These are phyloP conservation scores for Phytophthora agathidicida DNA, from an alignment of 352 stramenopile species.

Conservation along the genomic window DNA sequence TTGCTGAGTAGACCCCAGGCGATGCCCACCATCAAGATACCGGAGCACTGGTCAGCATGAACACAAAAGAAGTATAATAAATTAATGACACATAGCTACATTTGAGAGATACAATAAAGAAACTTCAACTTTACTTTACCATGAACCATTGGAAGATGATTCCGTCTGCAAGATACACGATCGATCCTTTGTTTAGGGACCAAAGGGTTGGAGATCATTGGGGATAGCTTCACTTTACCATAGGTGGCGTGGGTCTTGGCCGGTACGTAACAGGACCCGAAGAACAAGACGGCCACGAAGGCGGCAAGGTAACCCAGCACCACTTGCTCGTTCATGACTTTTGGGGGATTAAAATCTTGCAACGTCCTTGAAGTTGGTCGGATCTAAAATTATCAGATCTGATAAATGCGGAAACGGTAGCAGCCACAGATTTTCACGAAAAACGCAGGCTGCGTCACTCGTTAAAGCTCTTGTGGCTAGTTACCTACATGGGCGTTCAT, in stretches of 20 bases:
- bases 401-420: no score
- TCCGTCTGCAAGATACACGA: slow-evolving; percentile 62
- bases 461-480: slow-evolving; percentile 6
- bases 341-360: background rate
- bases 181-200: no score
- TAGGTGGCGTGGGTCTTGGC: slow-evolving; percentile 86
- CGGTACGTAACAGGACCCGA: slow-evolving; percentile 84
- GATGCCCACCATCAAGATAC: slow-evolving; percentile 83
- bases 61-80: slow-evolving; percentile 8
- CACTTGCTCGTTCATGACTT: slow-evolving; percentile 40
- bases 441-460: no score
- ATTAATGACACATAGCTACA: slow-evolving; percentile 15
- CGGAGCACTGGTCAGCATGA: slow-evolving; percentile 81
- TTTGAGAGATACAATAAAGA: no score
- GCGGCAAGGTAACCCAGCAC: slow-evolving; percentile 64
- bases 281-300: slow-evolving; percentile 83
- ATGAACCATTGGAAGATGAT: slow-evolving; percentile 93
- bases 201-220: no score
- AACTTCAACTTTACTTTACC: no score
- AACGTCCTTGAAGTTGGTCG: slow-evolving; percentile 13
- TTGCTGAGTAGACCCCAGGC: slow-evolving; percentile 81
- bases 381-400: background rate
- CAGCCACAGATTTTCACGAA: no score
- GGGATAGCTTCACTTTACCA: slow-evolving; percentile 43
- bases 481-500: slow-evolving; percentile 4